phyloP scores from a whole-genome alignment of 108 stramenopile species.

The Nitzschia sp. region DNA sequence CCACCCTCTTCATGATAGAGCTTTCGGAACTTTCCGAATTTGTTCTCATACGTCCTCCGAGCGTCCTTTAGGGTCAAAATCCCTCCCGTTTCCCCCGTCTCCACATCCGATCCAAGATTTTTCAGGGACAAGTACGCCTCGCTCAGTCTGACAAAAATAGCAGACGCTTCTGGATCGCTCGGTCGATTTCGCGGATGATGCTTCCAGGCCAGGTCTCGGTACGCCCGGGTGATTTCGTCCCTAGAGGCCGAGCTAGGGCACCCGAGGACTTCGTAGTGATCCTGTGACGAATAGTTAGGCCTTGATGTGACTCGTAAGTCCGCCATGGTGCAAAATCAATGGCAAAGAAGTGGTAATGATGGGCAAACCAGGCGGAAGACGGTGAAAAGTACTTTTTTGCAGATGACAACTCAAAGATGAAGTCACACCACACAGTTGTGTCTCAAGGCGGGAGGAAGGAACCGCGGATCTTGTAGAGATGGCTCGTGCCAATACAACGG shows the following conservation, averaged over 20 bases:
- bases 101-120: neutral
- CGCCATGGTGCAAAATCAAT: conserved; percentile 4
- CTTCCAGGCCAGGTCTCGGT: conserved; percentile 3
- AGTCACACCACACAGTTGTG: no score
- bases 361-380: no score
- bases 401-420: no score
- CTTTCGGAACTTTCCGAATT: conserved; percentile 16
- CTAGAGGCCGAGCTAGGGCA: neutral
- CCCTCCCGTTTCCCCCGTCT: neutral
- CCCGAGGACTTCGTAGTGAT: conserved; percentile 11
- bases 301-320: neutral
- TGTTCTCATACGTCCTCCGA: neutral
- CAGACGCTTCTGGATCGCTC: neutral
- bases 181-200: conserved; percentile 10
- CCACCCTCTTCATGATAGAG: conserved; percentile 10
- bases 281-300: conserved; percentile 5
- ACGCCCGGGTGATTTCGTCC: conserved; percentile 1
- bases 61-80: neutral
- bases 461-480: no score
- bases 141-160: conserved; percentile 5
- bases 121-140: conserved; percentile 8
- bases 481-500: no score
- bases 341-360: neutral
- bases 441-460: no score
- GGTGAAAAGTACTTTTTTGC: no score